Base-by-base conservation (phyloP, 163 green algal genomes). In the Chloromonas sp. region DNA sequence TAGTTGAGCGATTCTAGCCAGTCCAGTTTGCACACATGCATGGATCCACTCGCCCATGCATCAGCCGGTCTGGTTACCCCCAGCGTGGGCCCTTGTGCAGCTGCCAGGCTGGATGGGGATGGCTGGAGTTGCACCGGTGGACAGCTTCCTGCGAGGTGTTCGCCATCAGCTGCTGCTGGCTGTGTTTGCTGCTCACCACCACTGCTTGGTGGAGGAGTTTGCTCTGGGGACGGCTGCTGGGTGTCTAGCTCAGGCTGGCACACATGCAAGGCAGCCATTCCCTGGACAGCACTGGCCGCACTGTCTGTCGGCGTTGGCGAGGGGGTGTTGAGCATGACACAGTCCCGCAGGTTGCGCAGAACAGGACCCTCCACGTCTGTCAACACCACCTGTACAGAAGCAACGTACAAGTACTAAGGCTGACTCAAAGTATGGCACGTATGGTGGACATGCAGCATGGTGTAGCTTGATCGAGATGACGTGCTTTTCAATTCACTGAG, bases 351-450 rank as follows among this genome's bases (percentile, higher is more conserved):
- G 86, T 95, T 96, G 36, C 79, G 70, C 81, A 98, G 88, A 66
- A 98, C 91, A 0, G 86, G 74, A 2, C 88, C 89, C 78, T 95
- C 91, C 81, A 95, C 90, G 81, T 98, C 95, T 1, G 89, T 96
- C 60, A 98, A 84, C n/a, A 93, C 82, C 59, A 96, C 93, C 84
- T 93, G 85, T 2, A 5, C 1, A 60, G 58, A 1, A 58, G 36
- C 13, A 8, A n/a, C 8, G 66, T 76, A 11, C 66, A 76, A 11
- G 8, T 11, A 76, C 11, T 76, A 76, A 76, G 66, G 66, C 11
- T 76, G 66, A 11, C 66, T 76, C 8, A 8, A 8, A 76, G 66
- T 11, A 8, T n/a, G 66, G 11, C 66, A 76, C 5, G 66, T 11
- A 8, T 8, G 66, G 66, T 11, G 11, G 8, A 76, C 11, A 36